Conservation (phyloP, 805 yeast genomes). For the Candida tallmaniae region DNA sequence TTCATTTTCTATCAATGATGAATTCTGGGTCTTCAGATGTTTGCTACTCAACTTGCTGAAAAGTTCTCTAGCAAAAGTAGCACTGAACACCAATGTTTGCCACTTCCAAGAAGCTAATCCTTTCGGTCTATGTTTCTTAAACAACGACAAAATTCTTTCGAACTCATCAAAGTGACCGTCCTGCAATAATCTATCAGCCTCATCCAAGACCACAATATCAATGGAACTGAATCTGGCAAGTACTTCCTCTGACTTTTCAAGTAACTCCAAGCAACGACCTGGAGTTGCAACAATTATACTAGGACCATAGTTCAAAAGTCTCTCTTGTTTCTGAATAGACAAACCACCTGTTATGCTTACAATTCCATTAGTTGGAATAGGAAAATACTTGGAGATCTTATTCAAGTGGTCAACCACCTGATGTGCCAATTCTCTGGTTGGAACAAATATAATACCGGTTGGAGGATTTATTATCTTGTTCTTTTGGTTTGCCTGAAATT, state of each 20-base stretch:
- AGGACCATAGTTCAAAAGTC: constrained; percentile 69
- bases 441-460: constrained; percentile 79
- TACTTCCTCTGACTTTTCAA: constrained; percentile 55
- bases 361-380: constrained; percentile 51
- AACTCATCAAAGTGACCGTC: constrained; percentile 96
- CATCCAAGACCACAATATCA: constrained; percentile 71
- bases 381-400: constrained; percentile 48
- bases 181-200: constrained; percentile 91
- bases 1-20: constrained; percentile 39
- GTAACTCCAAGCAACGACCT: constrained; percentile 82
- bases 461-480: constrained; percentile 40
- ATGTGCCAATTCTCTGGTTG: constrained; percentile 94
- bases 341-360: constrained; percentile 91
- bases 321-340: constrained; percentile 88
- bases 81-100: constrained; percentile 93
- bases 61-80: constrained; percentile 82
- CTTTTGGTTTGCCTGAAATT: constrained; percentile 12
- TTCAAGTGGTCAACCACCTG: constrained; percentile 84
- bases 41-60: constrained; percentile 60
- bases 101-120: constrained; percentile 36
- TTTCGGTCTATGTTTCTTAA: constrained; percentile 48
- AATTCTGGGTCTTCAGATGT: constrained; percentile 17
- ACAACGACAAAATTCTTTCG: constrained; percentile 65
- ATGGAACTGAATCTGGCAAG: constrained; percentile 40
- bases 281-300: constrained; percentile 91